Evolutionary conservation across 345 rosid genomes (phyloP).

Genomic region (Noccaea bulbosa): DNA sequence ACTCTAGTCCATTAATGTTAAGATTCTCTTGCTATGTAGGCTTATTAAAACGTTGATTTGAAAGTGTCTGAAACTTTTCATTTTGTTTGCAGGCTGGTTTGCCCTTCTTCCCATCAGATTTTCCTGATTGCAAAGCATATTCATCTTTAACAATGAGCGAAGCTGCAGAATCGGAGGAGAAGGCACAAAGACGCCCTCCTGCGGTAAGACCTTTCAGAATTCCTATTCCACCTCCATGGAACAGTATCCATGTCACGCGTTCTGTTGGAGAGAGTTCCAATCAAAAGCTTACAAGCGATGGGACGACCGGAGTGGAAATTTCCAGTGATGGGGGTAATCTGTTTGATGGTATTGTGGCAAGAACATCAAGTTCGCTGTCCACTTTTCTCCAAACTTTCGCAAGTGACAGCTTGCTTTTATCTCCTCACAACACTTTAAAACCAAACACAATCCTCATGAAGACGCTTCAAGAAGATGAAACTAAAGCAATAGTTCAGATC

Average conservation of each 20-base stretch:
- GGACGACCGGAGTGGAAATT: slow-evolving; percentile 26
- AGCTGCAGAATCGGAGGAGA: slow-evolving; percentile 54
- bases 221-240: slow-evolving; percentile 79
- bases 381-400: slow-evolving; percentile 49
- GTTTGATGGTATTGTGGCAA: slow-evolving; percentile 59
- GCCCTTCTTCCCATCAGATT: slow-evolving; percentile 86
- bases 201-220: slow-evolving; percentile 60
- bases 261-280: slow-evolving; percentile 30
- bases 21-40: background rate
- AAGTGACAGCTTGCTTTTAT: slow-evolving; percentile 49
- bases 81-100: slow-evolving; percentile 57
- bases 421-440: slow-evolving; percentile 46
- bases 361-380: slow-evolving; percentile 57
- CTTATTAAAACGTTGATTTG: background rate
- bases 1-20: slow-evolving; percentile 2
- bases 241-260: slow-evolving; percentile 48
- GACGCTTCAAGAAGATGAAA: slow-evolving; percentile 36
- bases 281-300: slow-evolving; percentile 36
- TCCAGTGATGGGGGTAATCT: slow-evolving; percentile 29
- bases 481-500: slow-evolving; percentile 41
- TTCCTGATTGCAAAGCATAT: slow-evolving; percentile 79
- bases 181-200: slow-evolving; percentile 57
- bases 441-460: slow-evolving; percentile 37
- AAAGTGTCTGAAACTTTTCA: slow-evolving; percentile 19
- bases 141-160: slow-evolving; percentile 56